These are phyloP conservation scores for Xylariaceae sp. DNA, from an alignment of 2,329 filamentous ascomycete genomes.

Conservation along the genomic window DNA sequence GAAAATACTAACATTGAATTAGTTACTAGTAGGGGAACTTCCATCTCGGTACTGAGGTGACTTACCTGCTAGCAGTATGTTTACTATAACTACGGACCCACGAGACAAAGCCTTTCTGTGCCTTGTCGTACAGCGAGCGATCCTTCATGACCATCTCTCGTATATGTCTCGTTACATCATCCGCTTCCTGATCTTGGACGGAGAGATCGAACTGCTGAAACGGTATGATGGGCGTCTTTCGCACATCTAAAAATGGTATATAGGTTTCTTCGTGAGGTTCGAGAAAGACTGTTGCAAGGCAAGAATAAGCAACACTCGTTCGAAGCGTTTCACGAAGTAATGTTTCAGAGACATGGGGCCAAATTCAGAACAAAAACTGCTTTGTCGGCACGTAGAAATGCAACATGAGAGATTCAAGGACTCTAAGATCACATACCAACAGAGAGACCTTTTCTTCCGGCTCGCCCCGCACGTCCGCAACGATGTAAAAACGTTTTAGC, in stretches of 20 bases:
- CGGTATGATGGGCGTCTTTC: conserved; percentile 75
- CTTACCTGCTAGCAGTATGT: conserved; percentile 71
- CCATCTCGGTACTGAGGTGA: not conserved
- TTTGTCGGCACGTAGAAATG: not conserved
- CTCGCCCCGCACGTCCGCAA: conserved; percentile 83
- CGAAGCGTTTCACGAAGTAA: not conserved
- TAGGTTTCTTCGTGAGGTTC: conserved; percentile 87
- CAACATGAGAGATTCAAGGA: no score
- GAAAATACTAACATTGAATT: conserved; percentile 59
- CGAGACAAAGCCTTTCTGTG: conserved; percentile 85
- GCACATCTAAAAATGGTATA: conserved; percentile 77
- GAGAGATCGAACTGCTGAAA: conserved; percentile 55
- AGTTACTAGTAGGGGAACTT: not conserved
- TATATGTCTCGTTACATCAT: conserved; percentile 54
- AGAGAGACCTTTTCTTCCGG: conserved; percentile 79
- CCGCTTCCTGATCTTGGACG: conserved; percentile 60
- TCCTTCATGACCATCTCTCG: conserved; percentile 52
- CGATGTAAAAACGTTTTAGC: conserved; percentile 95
- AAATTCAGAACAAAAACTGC: not conserved
- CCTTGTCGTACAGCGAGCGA: conserved; percentile 72
- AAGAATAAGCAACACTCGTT: not conserved
- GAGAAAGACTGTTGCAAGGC: conserved; percentile 68
- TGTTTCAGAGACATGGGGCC: not conserved
- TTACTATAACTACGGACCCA: conserved; percentile 91
- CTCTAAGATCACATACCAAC: conserved; percentile 38